A percentile compares a stretch with the other conserved stretches of the same genome.
phyloP scores from a whole-genome alignment of 2,329 filamentous ascomycete species.

The Claviceps purpurea region DNA sequence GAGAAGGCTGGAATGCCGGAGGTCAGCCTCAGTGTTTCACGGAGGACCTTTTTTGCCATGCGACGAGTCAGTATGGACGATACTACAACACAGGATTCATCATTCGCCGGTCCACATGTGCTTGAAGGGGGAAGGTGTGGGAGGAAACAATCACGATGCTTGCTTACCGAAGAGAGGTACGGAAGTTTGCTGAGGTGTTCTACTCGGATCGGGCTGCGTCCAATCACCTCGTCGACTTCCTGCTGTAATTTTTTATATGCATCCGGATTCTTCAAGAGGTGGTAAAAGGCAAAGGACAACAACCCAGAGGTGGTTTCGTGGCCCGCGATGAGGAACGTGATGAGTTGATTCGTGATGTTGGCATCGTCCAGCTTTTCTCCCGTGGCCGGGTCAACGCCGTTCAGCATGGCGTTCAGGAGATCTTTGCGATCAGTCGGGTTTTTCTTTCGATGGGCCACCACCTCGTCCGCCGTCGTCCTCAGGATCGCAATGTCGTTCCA shows the following conservation, averaged over 20 bases:
- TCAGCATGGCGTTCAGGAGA: slow-evolving; percentile 55
- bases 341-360: slow-evolving; percentile 55
- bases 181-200: slow-evolving; percentile 51
- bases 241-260: slow-evolving; percentile 47
- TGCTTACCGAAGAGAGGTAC: slow-evolving; percentile 46
- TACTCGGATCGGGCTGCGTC: slow-evolving; percentile 40
- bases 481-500: slow-evolving; percentile 40
- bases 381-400: slow-evolving; percentile 53
- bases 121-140: neutral
- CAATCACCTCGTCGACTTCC: slow-evolving; percentile 55
- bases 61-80: too few species aligned
- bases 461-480: slow-evolving; percentile 40
- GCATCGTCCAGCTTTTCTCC: slow-evolving; percentile 49
- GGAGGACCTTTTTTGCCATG: slow-evolving; percentile 30
- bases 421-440: slow-evolving; percentile 48
- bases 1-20: slow-evolving; percentile 47
- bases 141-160: neutral
- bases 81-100: too few species aligned
- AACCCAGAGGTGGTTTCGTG: slow-evolving; percentile 61
- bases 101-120: too few species aligned
- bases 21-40: slow-evolving; percentile 51
- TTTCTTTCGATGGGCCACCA: slow-evolving; percentile 44
- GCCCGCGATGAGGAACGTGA: slow-evolving; percentile 58
- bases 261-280: slow-evolving; percentile 49
- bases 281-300: slow-evolving; percentile 51